A percentile compares a stretch with the other conserved stretches of the same genome.
These are phyloP conservation scores for Liriodendron chinense DNA, from an alignment of 164 flowering plant species.

Conservation along the genomic window DNA sequence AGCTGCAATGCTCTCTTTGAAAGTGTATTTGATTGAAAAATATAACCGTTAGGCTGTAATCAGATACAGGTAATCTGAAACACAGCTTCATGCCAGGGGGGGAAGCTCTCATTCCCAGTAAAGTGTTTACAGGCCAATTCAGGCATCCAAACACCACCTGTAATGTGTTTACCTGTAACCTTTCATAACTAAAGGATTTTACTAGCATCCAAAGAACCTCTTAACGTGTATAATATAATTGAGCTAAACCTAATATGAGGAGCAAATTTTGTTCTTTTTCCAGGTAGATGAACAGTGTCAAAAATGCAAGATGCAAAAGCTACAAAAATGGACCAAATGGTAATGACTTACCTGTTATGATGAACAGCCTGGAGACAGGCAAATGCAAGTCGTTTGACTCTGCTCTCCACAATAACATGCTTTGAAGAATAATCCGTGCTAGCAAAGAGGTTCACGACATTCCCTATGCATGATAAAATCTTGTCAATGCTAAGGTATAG, in stretches of 20 bases:
- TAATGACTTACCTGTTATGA: constrained; percentile 59
- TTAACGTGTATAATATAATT: neutral
- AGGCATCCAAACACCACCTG: too few relatives aligned
- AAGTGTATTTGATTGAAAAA: too few relatives aligned
- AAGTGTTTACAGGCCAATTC: too few relatives aligned
- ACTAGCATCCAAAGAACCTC: neutral
- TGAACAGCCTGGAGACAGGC: constrained; percentile 73
- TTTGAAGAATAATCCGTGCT: constrained; percentile 43
- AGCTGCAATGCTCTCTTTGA: too few relatives aligned
- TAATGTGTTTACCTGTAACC: too few relatives aligned
- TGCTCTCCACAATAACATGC: constrained; percentile 46
- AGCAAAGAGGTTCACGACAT: constrained; percentile 54
- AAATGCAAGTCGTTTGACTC: constrained; percentile 65
- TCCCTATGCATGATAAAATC: constrained; percentile 41
- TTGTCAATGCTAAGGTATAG: constrained; percentile 3
- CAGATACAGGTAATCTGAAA: too few relatives aligned
- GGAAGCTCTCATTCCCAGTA: too few relatives aligned
- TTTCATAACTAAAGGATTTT: too few relatives aligned
- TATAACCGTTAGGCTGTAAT: too few relatives aligned
- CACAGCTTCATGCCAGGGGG: too few relatives aligned
- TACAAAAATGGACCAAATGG: neutral
- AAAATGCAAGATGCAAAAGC: neutral
- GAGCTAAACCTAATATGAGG: neutral
- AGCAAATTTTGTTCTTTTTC: neutral
- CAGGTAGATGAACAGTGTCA: neutral